Evolutionary conservation across 2,329 filamentous ascomycete species (phyloP).

Genomic region (Colletotrichum melonis): DNA sequence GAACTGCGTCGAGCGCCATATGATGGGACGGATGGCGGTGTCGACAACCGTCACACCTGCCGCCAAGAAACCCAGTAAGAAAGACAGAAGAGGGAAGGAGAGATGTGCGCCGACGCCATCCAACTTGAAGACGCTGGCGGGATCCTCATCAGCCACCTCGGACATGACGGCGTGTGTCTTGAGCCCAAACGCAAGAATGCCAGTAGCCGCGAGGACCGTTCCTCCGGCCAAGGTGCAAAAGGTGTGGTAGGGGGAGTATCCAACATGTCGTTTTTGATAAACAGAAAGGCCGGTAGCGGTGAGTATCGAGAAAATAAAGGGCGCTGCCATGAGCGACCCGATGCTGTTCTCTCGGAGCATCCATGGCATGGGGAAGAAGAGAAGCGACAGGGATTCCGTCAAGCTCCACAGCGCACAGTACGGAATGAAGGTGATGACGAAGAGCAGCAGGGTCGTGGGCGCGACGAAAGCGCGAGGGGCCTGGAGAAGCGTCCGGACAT

Average conservation of each 20-base stretch:
- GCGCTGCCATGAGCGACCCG: conserved; percentile 57
- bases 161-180: conserved; percentile 51
- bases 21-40: conserved; percentile 52
- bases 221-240: conserved; percentile 50
- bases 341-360: conserved; percentile 53
- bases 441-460: conserved; percentile 61
- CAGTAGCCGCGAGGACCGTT: conserved; percentile 51
- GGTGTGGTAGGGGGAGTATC: conserved; percentile 48
- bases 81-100: conserved; percentile 54
- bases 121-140: conserved; percentile 41
- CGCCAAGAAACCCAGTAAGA: conserved; percentile 60
- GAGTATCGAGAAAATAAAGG: conserved; percentile 54
- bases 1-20: conserved; percentile 61
- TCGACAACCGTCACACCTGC: conserved; percentile 55
- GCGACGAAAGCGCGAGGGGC: conserved; percentile 59
- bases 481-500: conserved; percentile 52
- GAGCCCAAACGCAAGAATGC: conserved; percentile 58
- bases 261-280: conserved; percentile 43
- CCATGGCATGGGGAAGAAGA: conserved; percentile 56
- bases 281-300: conserved; percentile 47
- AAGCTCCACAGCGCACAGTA: conserved; percentile 60
- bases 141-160: conserved; percentile 35
- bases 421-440: conserved; percentile 57
- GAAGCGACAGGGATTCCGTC: conserved; percentile 55
- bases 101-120: conserved; percentile 42